Base-by-base conservation (phyloP, 1,139 yeast species). In the Debaryomyces subglobosus region DNA sequence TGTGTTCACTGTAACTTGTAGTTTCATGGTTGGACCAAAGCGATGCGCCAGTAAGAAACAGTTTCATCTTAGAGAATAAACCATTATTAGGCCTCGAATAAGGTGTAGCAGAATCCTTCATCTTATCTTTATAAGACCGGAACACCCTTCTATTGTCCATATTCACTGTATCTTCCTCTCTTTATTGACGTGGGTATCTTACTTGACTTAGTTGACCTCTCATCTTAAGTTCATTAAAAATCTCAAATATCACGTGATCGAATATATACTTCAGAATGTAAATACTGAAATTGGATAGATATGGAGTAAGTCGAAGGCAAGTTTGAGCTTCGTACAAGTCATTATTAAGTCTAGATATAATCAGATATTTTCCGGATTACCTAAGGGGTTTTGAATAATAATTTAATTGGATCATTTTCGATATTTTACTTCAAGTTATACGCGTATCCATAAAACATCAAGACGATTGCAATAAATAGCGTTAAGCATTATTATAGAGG, bases 131-230 rank as follows among this genome's bases (percentile, higher is more conserved):
- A 48, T 68, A 67, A 1, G 69, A 62, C 49, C 65, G 65, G 47
- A 67, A 67, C 29, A 74, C 71, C 54, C 70, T 64, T 58, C 78
- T 67, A 54, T 73, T 74, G 58, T 75, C 79, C 80, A 75, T 74
- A 81, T 23, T 30, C 27, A 30, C 13, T 27, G 30, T 34, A 24
- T 25, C 23, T 6, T 13, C 13, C 13, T 39, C 16, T 15, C 33
- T 16, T 15, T 15, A 18, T 27, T 16, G 21, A 6, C 13, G 9
- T 37, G n/a, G 32, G 15, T 30, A 30, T 7, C 13, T 30, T 4
- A 21, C 7, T 35, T n/a, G 2, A 12, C 15, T 37, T 2, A 10
- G 8, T 23, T 23, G 12, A 20, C 39, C 30, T 18, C 30, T 37
- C 40, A 21, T 37, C 40, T 37, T 10, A 13, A 24, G 24, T 23